These are phyloP conservation scores for Cubamyces lactineus DNA, from an alignment of 768 basidiomycete species.

Conservation along the genomic window DNA sequence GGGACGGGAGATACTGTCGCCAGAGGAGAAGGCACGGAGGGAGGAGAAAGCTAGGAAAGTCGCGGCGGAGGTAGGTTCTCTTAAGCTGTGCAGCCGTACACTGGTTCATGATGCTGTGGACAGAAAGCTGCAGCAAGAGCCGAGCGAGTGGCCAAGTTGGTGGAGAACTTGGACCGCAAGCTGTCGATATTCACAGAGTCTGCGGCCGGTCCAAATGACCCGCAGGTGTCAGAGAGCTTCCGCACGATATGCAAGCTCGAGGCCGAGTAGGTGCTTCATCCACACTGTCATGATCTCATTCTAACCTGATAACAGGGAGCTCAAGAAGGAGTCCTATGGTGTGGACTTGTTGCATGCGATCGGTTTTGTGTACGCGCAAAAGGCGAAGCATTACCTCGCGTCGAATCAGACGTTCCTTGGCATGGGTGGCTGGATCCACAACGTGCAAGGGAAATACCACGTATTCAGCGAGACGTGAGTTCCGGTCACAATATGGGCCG, in stretches of 20 bases:
- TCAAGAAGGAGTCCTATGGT: slow-evolving; percentile 86
- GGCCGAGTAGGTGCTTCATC: slow-evolving; percentile 65
- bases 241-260: slow-evolving; percentile 78
- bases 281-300: neutral
- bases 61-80: slow-evolving; percentile 60
- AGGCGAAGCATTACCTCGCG: slow-evolving; percentile 83
- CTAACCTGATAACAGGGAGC: slow-evolving; percentile 52
- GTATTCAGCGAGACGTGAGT: slow-evolving; percentile 91
- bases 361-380: slow-evolving; percentile 83
- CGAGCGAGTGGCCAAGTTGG: slow-evolving; percentile 74
- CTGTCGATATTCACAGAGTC: slow-evolving; percentile 88
- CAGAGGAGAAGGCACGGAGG: slow-evolving; percentile 45
- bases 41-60: slow-evolving; percentile 74
- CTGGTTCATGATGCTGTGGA: neutral
- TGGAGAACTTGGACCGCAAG: slow-evolving; percentile 79
- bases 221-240: slow-evolving; percentile 73
- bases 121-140: slow-evolving; percentile 83
- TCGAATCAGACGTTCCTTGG: slow-evolving; percentile 71
- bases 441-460: slow-evolving; percentile 90
- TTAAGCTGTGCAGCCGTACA: neutral
- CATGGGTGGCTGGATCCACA: slow-evolving; percentile 92
- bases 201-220: slow-evolving; percentile 68
- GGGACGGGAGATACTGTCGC: slow-evolving; percentile 43
- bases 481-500: neutral
- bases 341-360: slow-evolving; percentile 84